These are phyloP conservation scores for Cudoniella acicularis DNA, from an alignment of 495 filamentous ascomycete species.

Conservation along the genomic window DNA sequence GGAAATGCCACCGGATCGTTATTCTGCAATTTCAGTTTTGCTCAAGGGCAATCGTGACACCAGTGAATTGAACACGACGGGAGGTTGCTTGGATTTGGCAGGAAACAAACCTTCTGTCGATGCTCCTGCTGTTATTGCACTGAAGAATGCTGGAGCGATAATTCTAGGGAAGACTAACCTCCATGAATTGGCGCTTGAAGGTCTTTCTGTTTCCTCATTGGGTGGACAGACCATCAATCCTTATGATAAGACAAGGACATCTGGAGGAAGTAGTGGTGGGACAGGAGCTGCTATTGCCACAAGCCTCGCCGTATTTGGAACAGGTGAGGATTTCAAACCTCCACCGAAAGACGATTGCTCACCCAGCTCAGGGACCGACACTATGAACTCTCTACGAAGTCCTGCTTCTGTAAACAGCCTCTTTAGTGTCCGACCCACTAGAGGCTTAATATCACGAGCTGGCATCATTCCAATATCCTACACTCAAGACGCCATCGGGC, in stretches of 20 bases:
- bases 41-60: slow-evolving; percentile 65
- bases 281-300: slow-evolving; percentile 58
- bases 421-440: slow-evolving; percentile 57
- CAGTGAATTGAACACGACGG: slow-evolving; percentile 49
- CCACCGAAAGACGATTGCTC: not conserved
- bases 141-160: slow-evolving; percentile 55
- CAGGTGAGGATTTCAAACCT: not conserved
- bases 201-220: slow-evolving; percentile 54
- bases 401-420: slow-evolving; percentile 60
- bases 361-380: slow-evolving; percentile 53
- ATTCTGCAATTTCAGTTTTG: slow-evolving; percentile 56
- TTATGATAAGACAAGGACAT: slow-evolving; percentile 56
- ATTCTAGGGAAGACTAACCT: slow-evolving; percentile 64
- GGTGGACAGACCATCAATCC: slow-evolving; percentile 63
- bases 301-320: slow-evolving; percentile 50
- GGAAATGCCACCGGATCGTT: slow-evolving; percentile 44
- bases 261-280: slow-evolving; percentile 62
- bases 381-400: slow-evolving; percentile 58
- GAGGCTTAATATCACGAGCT: slow-evolving; percentile 46
- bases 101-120: slow-evolving; percentile 41
- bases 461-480: slow-evolving; percentile 59
- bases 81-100: slow-evolving; percentile 44
- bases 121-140: slow-evolving; percentile 44
- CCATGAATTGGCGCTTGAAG: slow-evolving; percentile 60
- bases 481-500: slow-evolving; percentile 59